phyloP scores from a whole-genome alignment of 345 rosid species.

The Salix exigua region DNA sequence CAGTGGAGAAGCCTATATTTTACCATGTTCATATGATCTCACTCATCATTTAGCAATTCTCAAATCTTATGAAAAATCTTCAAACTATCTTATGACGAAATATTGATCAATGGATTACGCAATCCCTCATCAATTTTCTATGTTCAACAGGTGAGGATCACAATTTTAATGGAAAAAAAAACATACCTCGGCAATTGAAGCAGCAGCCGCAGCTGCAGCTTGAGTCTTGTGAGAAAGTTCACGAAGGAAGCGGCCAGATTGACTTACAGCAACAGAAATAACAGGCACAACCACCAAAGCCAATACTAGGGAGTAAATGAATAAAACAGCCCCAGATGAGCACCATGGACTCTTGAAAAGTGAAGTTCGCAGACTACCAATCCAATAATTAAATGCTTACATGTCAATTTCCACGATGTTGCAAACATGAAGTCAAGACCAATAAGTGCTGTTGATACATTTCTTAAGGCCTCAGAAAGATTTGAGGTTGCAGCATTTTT shows the following conservation, averaged over 20 bases:
- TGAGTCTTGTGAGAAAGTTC: conserved; percentile 91
- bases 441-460: conserved; percentile 35
- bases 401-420: conserved; percentile 48
- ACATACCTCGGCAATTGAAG: conserved; percentile 95
- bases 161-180: background rate
- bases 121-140: background rate
- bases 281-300: conserved; percentile 77
- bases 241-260: conserved; percentile 74
- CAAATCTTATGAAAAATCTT: background rate
- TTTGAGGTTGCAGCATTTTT: conserved; percentile 53
- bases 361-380: background rate
- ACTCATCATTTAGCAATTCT: background rate
- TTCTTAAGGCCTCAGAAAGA: conserved; percentile 50
- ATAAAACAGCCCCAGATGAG: background rate
- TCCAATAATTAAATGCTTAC: conserved; percentile 22
- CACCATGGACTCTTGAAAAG: background rate
- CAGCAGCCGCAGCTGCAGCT: conserved; percentile 95
- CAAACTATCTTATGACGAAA: background rate
- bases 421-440: conserved; percentile 45
- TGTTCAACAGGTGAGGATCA: background rate
- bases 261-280: conserved; percentile 66
- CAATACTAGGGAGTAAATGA: conserved; percentile 49
- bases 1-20: background rate
- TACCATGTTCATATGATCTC: background rate
- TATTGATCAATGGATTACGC: background rate